Base-by-base conservation (phyloP, 202 grass and related monocot species). In the Schoenoplectus tabernaemontani region DNA sequence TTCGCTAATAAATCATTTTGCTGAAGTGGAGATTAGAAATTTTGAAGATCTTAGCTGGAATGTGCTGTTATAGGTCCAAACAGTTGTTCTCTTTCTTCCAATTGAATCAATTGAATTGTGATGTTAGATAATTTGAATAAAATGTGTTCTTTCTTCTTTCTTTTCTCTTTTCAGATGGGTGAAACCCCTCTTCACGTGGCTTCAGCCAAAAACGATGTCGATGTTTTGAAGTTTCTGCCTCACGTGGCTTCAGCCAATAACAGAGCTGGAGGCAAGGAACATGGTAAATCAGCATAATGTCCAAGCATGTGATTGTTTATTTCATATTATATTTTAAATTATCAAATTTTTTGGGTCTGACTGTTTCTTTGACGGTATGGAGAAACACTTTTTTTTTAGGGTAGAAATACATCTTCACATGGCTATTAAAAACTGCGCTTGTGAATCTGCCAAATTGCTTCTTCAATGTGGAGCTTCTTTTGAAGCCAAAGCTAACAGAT, bases 101-200 rank as follows among this genome's bases (percentile, higher is more conserved):
- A 36, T 54, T 75, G 3, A 54, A 34, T 75, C 46, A 19, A 36
- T 75, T 51, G 36, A 61, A 22, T 26, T 22, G 32, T 15, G 53
- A 87, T 78, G 0, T 57, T 82, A 68, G 57, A 36, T 39, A 16
- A 57, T 78, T 81, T 63, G 28, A 56, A 47, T 12, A 54, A 57
- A 0, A 76, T 28, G 7, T 64, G 60, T 80, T 5, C 20, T 15
- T 81, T 82, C 5, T 81, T 43, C 64, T 84, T 86, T n/a, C n/a
- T n/a, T n/a, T 68, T 23, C 61, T 57, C 78, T 57, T 36, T 88
- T 77, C 77, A 99, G 96, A 94, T 98, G 89, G 84, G 79, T 79
- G 91, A 98, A 83, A 98, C 96, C 54, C 96, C 96, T 38, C 86
- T 98, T 73, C 96, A 98, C 81, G 88, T 95, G 2, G 96, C 96